Evolutionary conservation across 768 basidiomycete species (phyloP), one percentile per base, ranked within the genome.

Genomic region (Favolaschia claudopus): DNA sequence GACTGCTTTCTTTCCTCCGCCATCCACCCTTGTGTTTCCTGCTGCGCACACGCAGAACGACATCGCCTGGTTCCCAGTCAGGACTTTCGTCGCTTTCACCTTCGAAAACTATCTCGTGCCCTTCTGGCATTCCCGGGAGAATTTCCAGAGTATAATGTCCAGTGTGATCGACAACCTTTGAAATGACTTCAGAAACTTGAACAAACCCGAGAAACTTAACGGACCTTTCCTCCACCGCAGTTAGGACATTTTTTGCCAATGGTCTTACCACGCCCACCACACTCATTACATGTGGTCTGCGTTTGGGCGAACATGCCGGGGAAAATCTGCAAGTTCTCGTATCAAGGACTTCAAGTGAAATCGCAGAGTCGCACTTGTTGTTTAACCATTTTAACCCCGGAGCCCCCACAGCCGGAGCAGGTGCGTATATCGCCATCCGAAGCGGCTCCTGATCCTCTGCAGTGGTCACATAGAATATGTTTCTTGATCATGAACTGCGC

Each of bases 61-160:
- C 86, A 75, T 99, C 96, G 8, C 97, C 97, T 7, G 97, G 79
- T 68, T 96, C 95, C 92, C 92, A 97, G 65, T 99, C 97, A 4
- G 94, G 93, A 54, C 82, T 91, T 77, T 99, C 96, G 71, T 99
- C 97, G 40, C 92, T 92, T 72, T 98, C 96, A n/a, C 94, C 95
- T 66, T 97, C 93, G 58, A 95, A 98, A 1, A 96, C 83, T 33
- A 96, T 85, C 72, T 99, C 93, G 68, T 92, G 89, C 1, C 92
- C 95, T 69, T 99, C 97, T 0, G 96, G 93, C 79, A 93, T 91
- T 17, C 97, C 97, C 5, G 87, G 85, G 13, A 87, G 82, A 44
- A 98, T 85, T 42, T 97, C 93, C 22, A 99, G 82, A 2, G 92
- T 94, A 64, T 95, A 91, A 40, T 86, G 87, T 66, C 89, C 91